Evolutionary conservation across 148 eudicot genomes (phyloP).

Genomic region (Persicaria maculosa): DNA sequence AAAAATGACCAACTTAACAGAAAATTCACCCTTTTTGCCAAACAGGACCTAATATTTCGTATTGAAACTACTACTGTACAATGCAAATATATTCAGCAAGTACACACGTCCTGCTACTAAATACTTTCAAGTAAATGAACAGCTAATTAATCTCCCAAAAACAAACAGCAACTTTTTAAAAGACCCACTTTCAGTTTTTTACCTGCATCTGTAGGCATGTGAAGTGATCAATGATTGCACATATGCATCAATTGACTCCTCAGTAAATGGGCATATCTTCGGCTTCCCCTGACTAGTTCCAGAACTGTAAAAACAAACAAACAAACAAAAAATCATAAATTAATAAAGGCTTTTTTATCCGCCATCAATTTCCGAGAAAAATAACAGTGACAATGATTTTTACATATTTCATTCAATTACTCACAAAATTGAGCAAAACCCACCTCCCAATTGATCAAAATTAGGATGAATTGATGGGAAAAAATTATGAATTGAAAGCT

Average conservation of each 20-base stretch:
- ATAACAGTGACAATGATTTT: background rate
- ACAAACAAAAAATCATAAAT: background rate
- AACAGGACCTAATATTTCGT: background rate
- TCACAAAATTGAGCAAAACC: background rate
- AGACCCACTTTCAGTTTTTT: background rate
- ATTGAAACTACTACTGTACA: background rate
- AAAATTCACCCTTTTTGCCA: too few relatives aligned
- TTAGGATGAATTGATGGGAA: background rate
- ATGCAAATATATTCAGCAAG: background rate
- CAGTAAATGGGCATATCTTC: constrained; percentile 52
- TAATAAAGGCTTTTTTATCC: too few relatives aligned
- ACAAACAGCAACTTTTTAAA: background rate
- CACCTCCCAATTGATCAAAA: background rate
- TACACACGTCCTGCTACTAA: background rate
- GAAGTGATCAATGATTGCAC: constrained; percentile 56
- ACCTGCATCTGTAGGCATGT: constrained; percentile 60
- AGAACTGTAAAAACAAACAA: constrained; percentile 32
- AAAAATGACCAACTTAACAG: background rate
- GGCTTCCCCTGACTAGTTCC: constrained; percentile 71
- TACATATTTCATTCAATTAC: background rate
- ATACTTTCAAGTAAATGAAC: background rate
- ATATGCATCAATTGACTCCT: constrained; percentile 46
- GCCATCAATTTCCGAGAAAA: too few relatives aligned
- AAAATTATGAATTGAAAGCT: background rate
- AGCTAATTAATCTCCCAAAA: background rate